Base-by-base conservation (phyloP, 139 green algal species). In the Marvania coccoides region DNA sequence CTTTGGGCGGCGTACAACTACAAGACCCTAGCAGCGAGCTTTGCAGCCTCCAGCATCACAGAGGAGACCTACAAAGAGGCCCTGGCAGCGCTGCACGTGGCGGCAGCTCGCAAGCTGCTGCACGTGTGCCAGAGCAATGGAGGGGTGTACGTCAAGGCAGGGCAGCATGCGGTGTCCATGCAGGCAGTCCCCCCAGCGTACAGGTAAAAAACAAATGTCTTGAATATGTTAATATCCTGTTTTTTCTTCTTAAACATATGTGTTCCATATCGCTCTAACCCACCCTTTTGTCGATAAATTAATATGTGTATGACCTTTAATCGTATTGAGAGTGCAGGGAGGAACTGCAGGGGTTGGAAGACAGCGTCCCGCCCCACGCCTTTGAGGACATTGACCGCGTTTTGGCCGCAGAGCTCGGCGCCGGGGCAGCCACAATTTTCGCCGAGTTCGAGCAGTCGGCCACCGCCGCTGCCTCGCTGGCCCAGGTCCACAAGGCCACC, bases 131-230 rank as follows among this genome's bases (percentile, higher is more conserved):
- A 87, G 26, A 58, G 29, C 58, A 93, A 93, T 55, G 90, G 89
- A 0, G 88, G 88, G 2, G 65, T 95, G 28, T 97, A 95, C 76
- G 81, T 94, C 51, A 97, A 97, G 75, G 84, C 86, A 0, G 89
- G 83, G 0, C 90, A 97, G 79, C 85, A 94, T 67, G 79, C 85
- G 9, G 69, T 78, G 0, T 70, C 80, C 0, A 77, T 89, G 33
- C 74, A 74, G 4, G 74, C 76, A 0, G 73, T 91, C 54, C 84
- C 87, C 2, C 29, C 34, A 0, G 81, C 86, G 73, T 90, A 89
- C 68, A n/a, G n/a, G n/a, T n/a, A n/a, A n/a, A n/a, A n/a, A n/a
- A n/a, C n/a, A n/a, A n/a, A n/a, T n/a, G n/a, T n/a, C n/a, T n/a
- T n/a, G n/a, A n/a, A n/a, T n/a, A n/a, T n/a, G n/a, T n/a, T n/a